Conservation (phyloP, 495 filamentous ascomycete species). For the Penicillium macrosclerotiorum region DNA sequence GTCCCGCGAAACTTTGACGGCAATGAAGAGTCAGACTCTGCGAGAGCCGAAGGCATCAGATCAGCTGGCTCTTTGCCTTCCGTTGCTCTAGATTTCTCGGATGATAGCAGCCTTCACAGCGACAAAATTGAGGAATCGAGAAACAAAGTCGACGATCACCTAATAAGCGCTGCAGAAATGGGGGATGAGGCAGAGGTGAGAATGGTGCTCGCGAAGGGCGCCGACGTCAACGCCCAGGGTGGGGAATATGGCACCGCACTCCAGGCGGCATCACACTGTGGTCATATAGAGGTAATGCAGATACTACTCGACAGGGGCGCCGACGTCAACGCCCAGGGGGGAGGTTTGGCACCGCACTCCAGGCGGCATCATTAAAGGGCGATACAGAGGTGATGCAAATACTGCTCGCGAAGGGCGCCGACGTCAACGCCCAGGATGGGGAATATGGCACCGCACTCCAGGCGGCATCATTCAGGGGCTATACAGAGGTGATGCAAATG, state of each 20-base stretch:
- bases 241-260: not conserved
- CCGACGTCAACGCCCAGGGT: not conserved
- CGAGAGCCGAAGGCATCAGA: not conserved
- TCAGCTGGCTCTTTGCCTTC: not conserved
- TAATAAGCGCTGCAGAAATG: not conserved
- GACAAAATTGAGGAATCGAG: not conserved
- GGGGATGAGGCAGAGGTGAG: not conserved
- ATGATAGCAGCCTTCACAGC: no score
- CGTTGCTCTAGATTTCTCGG: not conserved
- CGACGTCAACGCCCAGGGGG: not conserved
- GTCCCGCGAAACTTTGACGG: not conserved
- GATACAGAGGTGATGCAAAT: not conserved
- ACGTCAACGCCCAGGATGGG: not conserved
- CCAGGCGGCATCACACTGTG: not conserved
- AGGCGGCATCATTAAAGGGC: not conserved
- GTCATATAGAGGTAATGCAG: not conserved
- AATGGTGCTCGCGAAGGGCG: not conserved
- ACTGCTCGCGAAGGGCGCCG: not conserved
- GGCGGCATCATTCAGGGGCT: not conserved
- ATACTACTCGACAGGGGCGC: not conserved
- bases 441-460: not conserved
- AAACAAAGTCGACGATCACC: not conserved
- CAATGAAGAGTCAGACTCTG: not conserved
- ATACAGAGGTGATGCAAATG: not conserved
- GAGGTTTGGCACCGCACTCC: not conserved